Conservation (phyloP, 2,329 filamentous ascomycete genomes). For the Fusarium buharicum region DNA sequence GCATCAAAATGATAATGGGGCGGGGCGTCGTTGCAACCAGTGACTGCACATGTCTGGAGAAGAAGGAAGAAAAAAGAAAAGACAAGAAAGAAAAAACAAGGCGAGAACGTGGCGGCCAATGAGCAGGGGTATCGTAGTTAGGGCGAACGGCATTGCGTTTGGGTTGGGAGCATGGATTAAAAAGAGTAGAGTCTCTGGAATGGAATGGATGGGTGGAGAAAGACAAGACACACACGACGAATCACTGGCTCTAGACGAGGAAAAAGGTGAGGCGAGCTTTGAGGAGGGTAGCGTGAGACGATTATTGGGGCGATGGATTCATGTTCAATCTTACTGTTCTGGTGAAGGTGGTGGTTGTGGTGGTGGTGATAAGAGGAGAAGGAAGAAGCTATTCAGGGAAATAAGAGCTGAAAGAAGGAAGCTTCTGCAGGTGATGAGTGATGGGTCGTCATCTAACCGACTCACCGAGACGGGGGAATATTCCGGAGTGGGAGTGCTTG, state of each 20-base stretch:
- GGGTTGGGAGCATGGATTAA: constrained; percentile 22
- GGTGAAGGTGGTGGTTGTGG: constrained; percentile 1
- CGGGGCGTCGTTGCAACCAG: constrained; percentile 26
- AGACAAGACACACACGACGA: too few relatives aligned
- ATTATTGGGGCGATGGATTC: constrained; percentile 42
- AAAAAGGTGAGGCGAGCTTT: constrained; percentile 39
- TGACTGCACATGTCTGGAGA: constrained; percentile 14
- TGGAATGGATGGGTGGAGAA: constrained; percentile 35
- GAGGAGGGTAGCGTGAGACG: constrained; percentile 36
- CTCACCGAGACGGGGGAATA: background rate
- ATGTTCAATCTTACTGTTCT: constrained; percentile 17
- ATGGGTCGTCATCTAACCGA: background rate
- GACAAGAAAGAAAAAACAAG: constrained; percentile 32
- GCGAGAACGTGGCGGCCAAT: constrained; percentile 42
- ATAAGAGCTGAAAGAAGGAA: background rate
- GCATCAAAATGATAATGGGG: constrained; percentile 13
- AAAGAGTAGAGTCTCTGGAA: constrained; percentile 1
- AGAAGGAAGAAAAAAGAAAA: constrained; percentile 2
- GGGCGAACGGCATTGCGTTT: constrained; percentile 46
- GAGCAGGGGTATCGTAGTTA: constrained; percentile 16
- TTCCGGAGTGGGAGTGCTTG: background rate
- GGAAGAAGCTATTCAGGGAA: constrained; percentile 28
- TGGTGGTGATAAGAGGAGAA: background rate
- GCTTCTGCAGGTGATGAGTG: background rate
- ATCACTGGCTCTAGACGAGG: constrained; percentile 7